These are phyloP conservation scores for Obelidium mucronatum DNA, from an alignment of 192 early-diverging fungal species.

Conservation along the genomic window DNA sequence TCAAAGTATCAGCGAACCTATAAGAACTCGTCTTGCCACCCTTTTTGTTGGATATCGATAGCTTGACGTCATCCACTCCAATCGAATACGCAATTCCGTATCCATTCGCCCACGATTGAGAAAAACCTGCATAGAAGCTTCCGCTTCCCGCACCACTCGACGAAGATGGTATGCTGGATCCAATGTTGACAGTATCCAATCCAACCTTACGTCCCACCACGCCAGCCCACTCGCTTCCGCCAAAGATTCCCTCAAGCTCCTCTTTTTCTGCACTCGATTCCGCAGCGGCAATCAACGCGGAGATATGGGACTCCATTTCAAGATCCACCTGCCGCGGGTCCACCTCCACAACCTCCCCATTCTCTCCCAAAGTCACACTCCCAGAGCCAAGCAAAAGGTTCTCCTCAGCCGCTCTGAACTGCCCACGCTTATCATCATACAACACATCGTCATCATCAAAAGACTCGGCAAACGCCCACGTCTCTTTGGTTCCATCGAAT, in stretches of 20 bases:
- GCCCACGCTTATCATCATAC: conserved; percentile 60
- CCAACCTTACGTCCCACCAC: not conserved
- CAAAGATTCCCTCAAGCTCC: conserved; percentile 5
- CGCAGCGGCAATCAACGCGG: not conserved
- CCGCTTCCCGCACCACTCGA: not conserved
- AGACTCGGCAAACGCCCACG: conserved; percentile 74
- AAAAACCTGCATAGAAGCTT: conserved; percentile 47
- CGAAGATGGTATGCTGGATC: not conserved
- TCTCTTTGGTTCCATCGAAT: conserved; percentile 74
- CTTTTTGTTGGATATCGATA: conserved; percentile 60
- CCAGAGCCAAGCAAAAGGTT: conserved; percentile 50
- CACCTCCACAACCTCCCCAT: conserved; percentile 56
- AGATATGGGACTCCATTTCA: not conserved
- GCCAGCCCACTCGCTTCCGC: not conserved
- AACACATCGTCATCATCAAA: conserved; percentile 77
- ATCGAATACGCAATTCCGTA: conserved; percentile 65
- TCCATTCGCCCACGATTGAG: conserved; percentile 55
- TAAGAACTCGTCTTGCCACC: conserved; percentile 50
- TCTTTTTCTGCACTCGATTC: conserved; percentile 1
- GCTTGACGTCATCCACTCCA: conserved; percentile 61
- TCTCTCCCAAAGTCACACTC: not conserved
- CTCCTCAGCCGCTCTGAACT: conserved; percentile 49
- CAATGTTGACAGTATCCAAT: conserved; percentile 9
- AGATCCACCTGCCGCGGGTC: not conserved
- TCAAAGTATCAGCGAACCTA: conserved; percentile 67